phyloP scores from a whole-genome alignment of 2,329 filamentous ascomycete species.

The Fusarium penzigii region DNA sequence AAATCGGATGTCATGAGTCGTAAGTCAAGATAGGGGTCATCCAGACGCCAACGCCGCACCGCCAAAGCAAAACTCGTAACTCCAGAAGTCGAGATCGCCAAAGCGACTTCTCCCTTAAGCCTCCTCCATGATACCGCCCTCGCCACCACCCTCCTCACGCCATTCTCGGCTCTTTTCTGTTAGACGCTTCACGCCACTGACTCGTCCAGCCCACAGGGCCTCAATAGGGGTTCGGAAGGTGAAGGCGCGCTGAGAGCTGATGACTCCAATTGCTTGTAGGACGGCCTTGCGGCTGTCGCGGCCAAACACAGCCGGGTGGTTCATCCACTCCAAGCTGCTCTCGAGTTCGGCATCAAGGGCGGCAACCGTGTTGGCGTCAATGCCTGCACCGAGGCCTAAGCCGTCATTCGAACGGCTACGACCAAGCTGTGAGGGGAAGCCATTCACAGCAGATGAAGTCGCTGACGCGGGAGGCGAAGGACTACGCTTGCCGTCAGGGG shows the following conservation, averaged over 20 bases:
- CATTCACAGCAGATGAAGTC: constrained; percentile 42
- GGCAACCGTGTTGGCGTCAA: constrained; percentile 78
- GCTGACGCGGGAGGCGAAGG: constrained; percentile 56
- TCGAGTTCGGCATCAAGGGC: constrained; percentile 92
- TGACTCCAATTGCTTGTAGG: constrained; percentile 93
- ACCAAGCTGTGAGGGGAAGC: constrained; percentile 47
- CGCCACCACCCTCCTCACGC: constrained; percentile 82
- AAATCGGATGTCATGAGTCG: constrained; percentile 25
- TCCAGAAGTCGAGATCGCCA: constrained; percentile 11
- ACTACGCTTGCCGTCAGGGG: constrained; percentile 56
- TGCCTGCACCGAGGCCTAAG: constrained; percentile 67
- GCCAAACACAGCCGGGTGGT: constrained; percentile 91
- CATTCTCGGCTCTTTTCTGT: constrained; percentile 87
- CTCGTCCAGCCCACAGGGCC: constrained; percentile 81
- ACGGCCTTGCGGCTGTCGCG: constrained; percentile 95
- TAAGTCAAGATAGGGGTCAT: constrained; percentile 23
- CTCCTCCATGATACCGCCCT: constrained; percentile 63
- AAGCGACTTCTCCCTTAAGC: constrained; percentile 38
- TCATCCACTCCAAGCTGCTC: constrained; percentile 93
- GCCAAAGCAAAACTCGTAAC: constrained; percentile 14
- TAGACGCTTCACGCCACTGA: constrained; percentile 77
- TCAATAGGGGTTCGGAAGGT: constrained; percentile 92
- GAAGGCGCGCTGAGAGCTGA: constrained; percentile 89
- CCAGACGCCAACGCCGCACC: constrained; percentile 21
- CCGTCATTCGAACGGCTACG: constrained; percentile 58